A percentile compares a stretch with the other conserved stretches of the same genome.
phyloP scores from a whole-genome alignment of 1,284 basidiomycete genomes.

The Malassezia slooffiae region DNA sequence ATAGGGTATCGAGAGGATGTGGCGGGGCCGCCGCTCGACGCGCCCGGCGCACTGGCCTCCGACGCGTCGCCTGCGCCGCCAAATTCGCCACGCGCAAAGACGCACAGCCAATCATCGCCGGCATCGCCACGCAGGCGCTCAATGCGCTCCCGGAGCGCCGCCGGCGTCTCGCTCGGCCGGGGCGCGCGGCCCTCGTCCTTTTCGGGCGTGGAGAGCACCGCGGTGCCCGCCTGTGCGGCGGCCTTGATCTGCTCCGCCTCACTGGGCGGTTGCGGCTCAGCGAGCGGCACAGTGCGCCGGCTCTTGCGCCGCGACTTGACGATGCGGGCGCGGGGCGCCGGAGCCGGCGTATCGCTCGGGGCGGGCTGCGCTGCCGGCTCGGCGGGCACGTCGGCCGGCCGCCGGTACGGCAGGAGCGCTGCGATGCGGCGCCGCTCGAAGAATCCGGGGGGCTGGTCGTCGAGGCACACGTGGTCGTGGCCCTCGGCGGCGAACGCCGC shows the following conservation, averaged over 20 bases:
- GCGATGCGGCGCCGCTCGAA: constrained; percentile 59
- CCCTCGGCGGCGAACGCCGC: constrained; percentile 70
- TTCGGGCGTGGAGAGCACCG: not conserved
- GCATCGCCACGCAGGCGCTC: constrained; percentile 36
- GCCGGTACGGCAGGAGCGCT: constrained; percentile 9
- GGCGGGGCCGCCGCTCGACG: not conserved
- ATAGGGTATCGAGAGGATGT: too few relatives aligned
- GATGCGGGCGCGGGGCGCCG: not conserved
- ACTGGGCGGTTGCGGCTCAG: not conserved
- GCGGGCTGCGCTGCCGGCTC: not conserved
- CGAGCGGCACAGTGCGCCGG: constrained; percentile 2
- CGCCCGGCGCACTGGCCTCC: not conserved
- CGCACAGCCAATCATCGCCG: constrained; percentile 43
- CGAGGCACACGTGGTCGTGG: constrained; percentile 56
- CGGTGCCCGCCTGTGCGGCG: not conserved
- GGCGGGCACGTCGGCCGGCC: too few relatives aligned
- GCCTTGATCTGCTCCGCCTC: constrained; percentile 1
- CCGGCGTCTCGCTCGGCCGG: constrained; percentile 1
- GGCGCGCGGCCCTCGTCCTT: not conserved
- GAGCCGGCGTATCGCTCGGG: too few relatives aligned
- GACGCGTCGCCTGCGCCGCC: not conserved
- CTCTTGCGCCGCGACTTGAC: constrained; percentile 2
- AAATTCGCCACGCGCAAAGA: constrained; percentile 17
- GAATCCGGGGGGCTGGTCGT: constrained; percentile 63
- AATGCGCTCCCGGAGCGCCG: constrained; percentile 27